These are phyloP conservation scores for Pluteus cervinus DNA, from an alignment of 768 basidiomycete species.

Conservation along the genomic window DNA sequence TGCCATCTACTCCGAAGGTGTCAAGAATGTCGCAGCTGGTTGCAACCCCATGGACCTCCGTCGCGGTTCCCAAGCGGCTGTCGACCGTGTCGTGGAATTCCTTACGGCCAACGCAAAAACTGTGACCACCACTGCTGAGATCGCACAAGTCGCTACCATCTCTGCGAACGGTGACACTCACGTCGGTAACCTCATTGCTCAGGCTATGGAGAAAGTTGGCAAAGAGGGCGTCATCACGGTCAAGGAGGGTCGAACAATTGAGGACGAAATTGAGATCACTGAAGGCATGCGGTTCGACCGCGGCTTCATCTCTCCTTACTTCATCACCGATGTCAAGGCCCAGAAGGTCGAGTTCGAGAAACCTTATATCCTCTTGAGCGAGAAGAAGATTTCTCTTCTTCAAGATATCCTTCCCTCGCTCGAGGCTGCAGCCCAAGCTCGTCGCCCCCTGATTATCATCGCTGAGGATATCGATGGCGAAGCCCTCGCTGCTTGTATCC, in stretches of 20 bases:
- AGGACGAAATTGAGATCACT: constrained; percentile 98
- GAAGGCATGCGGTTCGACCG: constrained; percentile 99
- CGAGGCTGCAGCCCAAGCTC: constrained; percentile 68
- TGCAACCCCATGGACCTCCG: constrained; percentile 99
- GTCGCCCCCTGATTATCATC: constrained; percentile 92
- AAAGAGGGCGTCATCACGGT: constrained; percentile 99
- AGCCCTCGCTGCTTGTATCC: constrained; percentile 94
- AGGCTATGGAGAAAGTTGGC: constrained; percentile 99
- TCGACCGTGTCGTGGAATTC: constrained; percentile 91
- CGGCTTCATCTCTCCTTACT: constrained; percentile 96
- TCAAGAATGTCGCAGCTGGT: constrained; percentile 98
- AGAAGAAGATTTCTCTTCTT: constrained; percentile 95
- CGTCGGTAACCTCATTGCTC: constrained; percentile 91
- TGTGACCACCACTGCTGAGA: constrained; percentile 96
- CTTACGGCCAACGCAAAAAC: constrained; percentile 84
- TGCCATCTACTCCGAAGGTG: constrained; percentile 97
- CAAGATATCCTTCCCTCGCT: constrained; percentile 95
- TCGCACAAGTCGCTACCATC: constrained; percentile 98
- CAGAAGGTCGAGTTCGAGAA: constrained; percentile 98
- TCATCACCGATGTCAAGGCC: constrained; percentile 95
- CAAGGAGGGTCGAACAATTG: constrained; percentile 97
- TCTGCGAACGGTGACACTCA: constrained; percentile 79
- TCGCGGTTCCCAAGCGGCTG: constrained; percentile 94
- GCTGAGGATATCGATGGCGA: constrained; percentile 98
- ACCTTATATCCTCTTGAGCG: constrained; percentile 85